These are phyloP conservation scores for Calonectria fujianensis DNA, from an alignment of 2,329 filamentous ascomycete genomes.

Conservation along the genomic window DNA sequence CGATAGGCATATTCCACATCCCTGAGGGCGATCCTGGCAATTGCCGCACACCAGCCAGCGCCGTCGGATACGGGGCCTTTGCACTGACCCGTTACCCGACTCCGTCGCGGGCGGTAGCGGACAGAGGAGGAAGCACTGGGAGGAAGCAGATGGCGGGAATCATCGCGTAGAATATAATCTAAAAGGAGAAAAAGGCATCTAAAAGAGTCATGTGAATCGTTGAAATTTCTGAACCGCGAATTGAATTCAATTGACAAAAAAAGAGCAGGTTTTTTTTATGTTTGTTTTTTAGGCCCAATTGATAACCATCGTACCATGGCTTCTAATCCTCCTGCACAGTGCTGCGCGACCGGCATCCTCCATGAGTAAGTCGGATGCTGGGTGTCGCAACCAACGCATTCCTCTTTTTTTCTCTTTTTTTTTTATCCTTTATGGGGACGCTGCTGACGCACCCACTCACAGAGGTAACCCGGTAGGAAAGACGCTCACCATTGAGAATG, in stretches of 20 bases:
- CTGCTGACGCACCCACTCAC: not conserved
- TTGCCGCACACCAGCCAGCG: not conserved
- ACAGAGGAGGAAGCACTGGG: not conserved
- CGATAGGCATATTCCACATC: conserved; percentile 31
- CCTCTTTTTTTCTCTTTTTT: not conserved
- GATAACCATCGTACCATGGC: conserved; percentile 13
- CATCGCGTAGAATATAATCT: not conserved
- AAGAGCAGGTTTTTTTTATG: not conserved
- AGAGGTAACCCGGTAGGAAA: conserved; percentile 66
- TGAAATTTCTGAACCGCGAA: not conserved
- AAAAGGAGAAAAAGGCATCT: not conserved
- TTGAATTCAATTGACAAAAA: not conserved
- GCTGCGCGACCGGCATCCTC: conserved; percentile 32
- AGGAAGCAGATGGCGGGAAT: not conserved
- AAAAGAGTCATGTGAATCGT: not conserved
- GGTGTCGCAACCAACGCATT: not conserved
- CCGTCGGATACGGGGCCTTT: conserved; percentile 6
- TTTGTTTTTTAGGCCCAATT: not conserved
- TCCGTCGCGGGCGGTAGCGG: not conserved
- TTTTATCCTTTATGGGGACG: not conserved
- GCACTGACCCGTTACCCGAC: conserved; percentile 2
- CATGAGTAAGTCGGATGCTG: conserved; percentile 30
- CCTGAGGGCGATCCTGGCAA: conserved; percentile 13
- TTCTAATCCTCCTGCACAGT: conserved; percentile 30
- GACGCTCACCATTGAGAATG: conserved; percentile 62